Percentiles rank a stretch among this genome's conserved stretches.
phyloP scores from a whole-genome alignment of 140 eudicot species.

The Anethum foeniculum region DNA sequence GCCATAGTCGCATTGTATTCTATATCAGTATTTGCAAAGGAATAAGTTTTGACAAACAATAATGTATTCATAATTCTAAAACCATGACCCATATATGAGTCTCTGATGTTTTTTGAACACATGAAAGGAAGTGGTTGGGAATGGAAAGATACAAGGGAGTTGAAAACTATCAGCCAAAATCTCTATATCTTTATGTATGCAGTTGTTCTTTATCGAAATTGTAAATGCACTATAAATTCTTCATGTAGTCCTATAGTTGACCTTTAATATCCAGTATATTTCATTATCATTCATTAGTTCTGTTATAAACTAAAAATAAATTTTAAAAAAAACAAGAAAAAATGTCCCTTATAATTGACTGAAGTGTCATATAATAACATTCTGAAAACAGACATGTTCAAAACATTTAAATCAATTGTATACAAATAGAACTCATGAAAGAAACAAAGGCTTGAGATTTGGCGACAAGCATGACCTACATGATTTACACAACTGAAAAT shows the following conservation, averaged over 20 bases:
- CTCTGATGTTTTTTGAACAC: neutral
- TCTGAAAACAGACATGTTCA: neutral
- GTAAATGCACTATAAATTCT: neutral
- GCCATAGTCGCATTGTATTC: neutral
- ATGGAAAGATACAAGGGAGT: neutral
- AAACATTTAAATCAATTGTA: neutral
- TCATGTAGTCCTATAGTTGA: neutral
- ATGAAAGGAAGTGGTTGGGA: neutral
- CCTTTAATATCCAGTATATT: neutral
- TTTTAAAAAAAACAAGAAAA: no score
- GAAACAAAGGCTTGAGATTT: neutral
- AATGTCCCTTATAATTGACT: neutral
- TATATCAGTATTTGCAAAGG: neutral
- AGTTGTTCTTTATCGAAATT: neutral
- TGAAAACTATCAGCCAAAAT: neutral
- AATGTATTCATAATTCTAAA: neutral
- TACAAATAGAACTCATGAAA: neutral
- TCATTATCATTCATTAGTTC: neutral
- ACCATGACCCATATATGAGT: neutral
- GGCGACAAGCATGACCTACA: neutral
- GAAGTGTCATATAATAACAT: neutral
- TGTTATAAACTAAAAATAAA: neutral
- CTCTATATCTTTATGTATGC: neutral
- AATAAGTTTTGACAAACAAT: neutral
- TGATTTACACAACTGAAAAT: neutral